Evolutionary conservation across 371 early-diverging fungal species (phyloP), one percentile per base, ranked within the genome.

Genomic region (Mortierella polycephala): DNA sequence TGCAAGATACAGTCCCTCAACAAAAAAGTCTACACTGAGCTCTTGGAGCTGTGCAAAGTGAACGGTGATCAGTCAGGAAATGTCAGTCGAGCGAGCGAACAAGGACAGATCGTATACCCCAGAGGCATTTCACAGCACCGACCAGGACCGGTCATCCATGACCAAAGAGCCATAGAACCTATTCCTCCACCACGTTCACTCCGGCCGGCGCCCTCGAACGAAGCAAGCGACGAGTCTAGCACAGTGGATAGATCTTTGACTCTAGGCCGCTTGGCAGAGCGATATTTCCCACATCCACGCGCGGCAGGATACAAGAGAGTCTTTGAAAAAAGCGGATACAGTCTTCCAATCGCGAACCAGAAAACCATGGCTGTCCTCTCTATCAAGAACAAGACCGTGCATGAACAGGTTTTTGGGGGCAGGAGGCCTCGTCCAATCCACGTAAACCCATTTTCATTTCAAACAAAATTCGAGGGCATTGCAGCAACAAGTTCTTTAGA

Each of bases 391-490:
- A 45, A 30, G n/a, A 62, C 30, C 7, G 46, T 23, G 1, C 37
- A 44, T 12, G 64, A 46, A 23, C 39, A 20, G 0, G 55, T 51
- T 0, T 52, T 54, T 30, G 55, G 52, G 13, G 54, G 68, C 5
- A 50, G 46, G 46, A 12, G 61, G 5, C 62, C 60, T 11, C 46
- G 61, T 13, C 60, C 60, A 5, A 52, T 76, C 54, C 57, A 41
- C 12, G 11, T 76, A 42, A 76, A 76, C n/a, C 76, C 71, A 1
- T 76, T 64, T 39, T 66, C 76, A 4, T 51, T 54, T 18, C 52
- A 63, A 21, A 76, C 76, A 6, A 49, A n/a, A 3, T 76, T 71
- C 40, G 71, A 71, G 11, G 63, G 64, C 5, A 76, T 76, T 49
- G 76, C 71, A 7, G 76, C 61, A 0, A 20, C 53, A 5, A 45